Percentiles rank a stretch among this genome's conserved stretches.
phyloP scores from a whole-genome alignment of 139 green algal genomes.

The Coccomyxa sp. region DNA sequence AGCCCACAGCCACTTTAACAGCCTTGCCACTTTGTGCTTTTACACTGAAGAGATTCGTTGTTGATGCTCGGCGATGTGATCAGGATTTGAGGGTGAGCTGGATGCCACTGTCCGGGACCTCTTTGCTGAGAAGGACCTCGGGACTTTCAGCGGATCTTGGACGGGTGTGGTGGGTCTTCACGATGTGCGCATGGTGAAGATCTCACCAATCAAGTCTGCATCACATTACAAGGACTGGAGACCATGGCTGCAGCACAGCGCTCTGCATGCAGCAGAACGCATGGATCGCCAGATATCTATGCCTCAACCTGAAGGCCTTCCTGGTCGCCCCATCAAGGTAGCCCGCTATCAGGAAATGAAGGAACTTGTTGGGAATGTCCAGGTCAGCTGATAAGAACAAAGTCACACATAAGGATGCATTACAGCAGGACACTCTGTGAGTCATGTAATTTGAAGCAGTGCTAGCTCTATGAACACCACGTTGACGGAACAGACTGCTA shows the following conservation, averaged over 20 bases:
- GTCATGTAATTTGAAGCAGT: too few species aligned
- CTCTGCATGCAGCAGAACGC: neutral
- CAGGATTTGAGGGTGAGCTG: neutral
- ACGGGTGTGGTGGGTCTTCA: constrained; percentile 12
- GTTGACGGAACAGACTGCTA: too few species aligned
- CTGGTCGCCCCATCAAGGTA: too few species aligned
- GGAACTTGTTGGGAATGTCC: too few species aligned
- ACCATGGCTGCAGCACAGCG: constrained; percentile 38
- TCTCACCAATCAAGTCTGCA: constrained; percentile 2
- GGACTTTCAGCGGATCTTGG: constrained; percentile 9
- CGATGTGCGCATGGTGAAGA: constrained; percentile 9
- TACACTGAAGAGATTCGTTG: neutral
- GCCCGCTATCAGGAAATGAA: too few species aligned
- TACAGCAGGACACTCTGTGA: too few species aligned
- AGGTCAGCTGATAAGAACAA: too few species aligned
- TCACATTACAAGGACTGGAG: constrained; percentile 29
- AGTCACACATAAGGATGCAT: too few species aligned
- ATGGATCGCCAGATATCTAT: too few species aligned
- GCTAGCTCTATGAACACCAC: too few species aligned
- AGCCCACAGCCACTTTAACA: neutral
- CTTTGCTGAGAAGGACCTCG: constrained; percentile 39
- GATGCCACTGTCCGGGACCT: constrained; percentile 42
- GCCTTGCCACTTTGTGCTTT: neutral
- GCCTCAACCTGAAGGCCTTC: too few species aligned
- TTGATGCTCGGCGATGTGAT: too few species aligned